phyloP scores from a whole-genome alignment of 139 green algal genomes.

The Medakamo hakoo region DNA sequence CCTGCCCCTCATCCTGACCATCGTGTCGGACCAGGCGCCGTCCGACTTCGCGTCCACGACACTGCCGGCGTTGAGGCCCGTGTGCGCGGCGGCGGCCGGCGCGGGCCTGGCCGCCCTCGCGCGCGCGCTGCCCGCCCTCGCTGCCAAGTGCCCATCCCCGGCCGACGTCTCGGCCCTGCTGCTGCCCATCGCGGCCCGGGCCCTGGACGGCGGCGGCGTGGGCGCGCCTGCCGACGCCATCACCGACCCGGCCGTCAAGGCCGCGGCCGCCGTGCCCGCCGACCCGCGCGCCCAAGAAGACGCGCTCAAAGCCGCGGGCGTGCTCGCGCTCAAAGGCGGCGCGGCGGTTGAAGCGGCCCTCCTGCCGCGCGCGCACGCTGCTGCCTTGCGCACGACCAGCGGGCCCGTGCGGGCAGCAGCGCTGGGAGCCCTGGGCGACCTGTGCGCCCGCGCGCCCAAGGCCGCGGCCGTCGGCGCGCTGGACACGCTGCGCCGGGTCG shows the following conservation, averaged over 20 bases:
- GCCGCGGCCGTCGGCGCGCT: background rate
- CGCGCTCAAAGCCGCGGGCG: background rate
- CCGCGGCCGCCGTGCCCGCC: too few species aligned
- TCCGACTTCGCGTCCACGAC: background rate
- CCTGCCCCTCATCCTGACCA: background rate
- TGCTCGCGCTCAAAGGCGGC: background rate
- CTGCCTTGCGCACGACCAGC: background rate
- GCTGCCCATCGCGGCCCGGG: background rate
- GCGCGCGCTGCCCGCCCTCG: background rate
- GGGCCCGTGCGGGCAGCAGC: background rate
- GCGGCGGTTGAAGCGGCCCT: background rate
- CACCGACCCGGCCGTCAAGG: too few species aligned
- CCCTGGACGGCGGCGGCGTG: too few species aligned
- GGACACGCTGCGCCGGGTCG: background rate
- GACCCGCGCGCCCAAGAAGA: background rate
- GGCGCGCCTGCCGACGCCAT: too few species aligned
- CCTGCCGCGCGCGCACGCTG: background rate
- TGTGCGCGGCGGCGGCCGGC: background rate
- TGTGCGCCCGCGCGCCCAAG: background rate
- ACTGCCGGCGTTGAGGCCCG: background rate
- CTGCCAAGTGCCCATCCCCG: background rate
- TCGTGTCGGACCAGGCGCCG: background rate
- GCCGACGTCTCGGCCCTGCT: background rate
- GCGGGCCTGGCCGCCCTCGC: background rate
- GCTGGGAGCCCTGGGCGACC: background rate